phyloP scores from a whole-genome alignment of 1,139 yeast species.

The Candida frijolesensis region DNA sequence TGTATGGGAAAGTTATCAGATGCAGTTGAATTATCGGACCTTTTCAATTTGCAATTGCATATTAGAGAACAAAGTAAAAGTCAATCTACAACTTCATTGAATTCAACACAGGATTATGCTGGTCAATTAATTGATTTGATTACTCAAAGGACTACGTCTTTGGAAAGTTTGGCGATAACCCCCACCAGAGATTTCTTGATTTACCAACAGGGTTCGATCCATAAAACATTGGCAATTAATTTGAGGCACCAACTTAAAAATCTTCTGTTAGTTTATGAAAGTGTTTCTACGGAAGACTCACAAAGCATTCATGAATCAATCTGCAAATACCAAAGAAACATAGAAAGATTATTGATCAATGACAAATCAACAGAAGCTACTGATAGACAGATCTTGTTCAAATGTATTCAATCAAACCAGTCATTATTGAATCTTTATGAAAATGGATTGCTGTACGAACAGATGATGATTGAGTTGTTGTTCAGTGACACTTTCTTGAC shows the following conservation, averaged over 20 bases:
- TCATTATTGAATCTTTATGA: constrained; percentile 11
- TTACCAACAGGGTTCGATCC: constrained; percentile 8
- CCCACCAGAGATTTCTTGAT: constrained; percentile 10
- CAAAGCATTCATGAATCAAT: constrained; percentile 9
- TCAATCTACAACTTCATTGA: neutral
- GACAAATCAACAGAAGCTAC: constrained; percentile 10
- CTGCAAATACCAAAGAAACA: constrained; percentile 9
- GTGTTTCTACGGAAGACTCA: constrained; percentile 7
- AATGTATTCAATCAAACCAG: constrained; percentile 11
- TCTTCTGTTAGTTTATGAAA: constrained; percentile 10
- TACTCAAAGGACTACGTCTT: constrained; percentile 6
- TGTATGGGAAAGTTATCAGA: constrained; percentile 4
- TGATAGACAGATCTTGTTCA: constrained; percentile 11
- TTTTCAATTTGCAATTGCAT: constrained; percentile 9
- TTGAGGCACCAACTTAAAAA: constrained; percentile 8
- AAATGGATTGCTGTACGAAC: constrained; percentile 11
- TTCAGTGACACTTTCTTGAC: constrained; percentile 10
- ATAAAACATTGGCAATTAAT: constrained; percentile 5
- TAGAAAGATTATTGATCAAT: constrained; percentile 10
- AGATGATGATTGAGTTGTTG: constrained; percentile 8
- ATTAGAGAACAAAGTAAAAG: constrained; percentile 8
- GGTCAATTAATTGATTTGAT: constrained; percentile 8
- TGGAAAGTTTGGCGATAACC: constrained; percentile 11
- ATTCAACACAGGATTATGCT: neutral
- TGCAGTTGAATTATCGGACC: constrained; percentile 8